Evolutionary conservation across 2,329 filamentous ascomycete genomes (phyloP), one percentile per base, ranked within the genome.

Genomic region (Apiospora aurea): DNA sequence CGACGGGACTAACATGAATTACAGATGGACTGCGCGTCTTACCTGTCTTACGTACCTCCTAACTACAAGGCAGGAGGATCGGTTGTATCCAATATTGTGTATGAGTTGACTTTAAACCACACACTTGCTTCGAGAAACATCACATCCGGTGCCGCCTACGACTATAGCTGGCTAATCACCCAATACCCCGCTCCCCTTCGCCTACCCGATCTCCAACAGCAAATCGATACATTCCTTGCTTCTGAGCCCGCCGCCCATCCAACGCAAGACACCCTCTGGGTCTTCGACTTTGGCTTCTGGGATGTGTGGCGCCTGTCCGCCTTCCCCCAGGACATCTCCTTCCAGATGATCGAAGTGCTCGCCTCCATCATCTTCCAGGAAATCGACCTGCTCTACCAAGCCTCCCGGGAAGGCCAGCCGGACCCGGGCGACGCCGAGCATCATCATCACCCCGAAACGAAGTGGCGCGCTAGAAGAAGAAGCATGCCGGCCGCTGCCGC

Each of bases 231-330:
- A 1, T 89, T 89, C 69, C 82, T 89, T n/a, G 76, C 80, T 8
- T 80, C 79, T 57, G 79, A 83, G 2, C 77, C 77, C 26, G 80
- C 82, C 0, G 73, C 74, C 2, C 72, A 73, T 0, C 72, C 81
- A 0, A 82, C 85, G 7, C 80, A 80, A n/a, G 85, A 88, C 72
- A 88, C 87, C 0, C 75, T 89, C 18, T 89, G 85, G 85, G 79
- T 89, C 18, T 86, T 89, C 70, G 85, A 81, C 13, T 83, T 88
- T 70, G 87, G 87, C n/a, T 84, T 84, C 43, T 88, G 87, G 87
- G 87, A 89, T 71, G 78, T 88, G 69, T 89, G 86, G 86, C 84
- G 85, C 14, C 77, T 89, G 24, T 83, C 87, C 0, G 81, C 86
- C 2, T 76, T 88, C 24, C 87, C 87, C 0, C 78, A 82, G 13